phyloP scores from a whole-genome alignment of 2,329 filamentous ascomycete species.

The Botryotinia narcissicola region DNA sequence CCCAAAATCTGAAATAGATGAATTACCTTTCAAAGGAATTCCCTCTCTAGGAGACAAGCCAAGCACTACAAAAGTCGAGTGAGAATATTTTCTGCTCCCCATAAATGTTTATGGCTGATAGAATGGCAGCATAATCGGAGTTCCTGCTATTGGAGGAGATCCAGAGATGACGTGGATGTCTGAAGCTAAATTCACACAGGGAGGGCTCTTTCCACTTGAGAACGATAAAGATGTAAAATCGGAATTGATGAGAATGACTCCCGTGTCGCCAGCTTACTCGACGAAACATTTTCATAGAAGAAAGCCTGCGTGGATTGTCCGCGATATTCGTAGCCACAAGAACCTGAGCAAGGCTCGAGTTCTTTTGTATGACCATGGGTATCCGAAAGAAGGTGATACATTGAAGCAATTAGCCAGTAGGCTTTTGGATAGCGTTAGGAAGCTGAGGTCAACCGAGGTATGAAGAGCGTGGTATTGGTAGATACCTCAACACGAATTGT shows the following conservation, averaged over 20 bases:
- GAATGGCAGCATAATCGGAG: neutral
- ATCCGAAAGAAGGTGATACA: neutral
- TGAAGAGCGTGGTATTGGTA: neutral
- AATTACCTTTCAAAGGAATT: neutral
- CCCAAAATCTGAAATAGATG: neutral
- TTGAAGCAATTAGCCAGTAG: neutral
- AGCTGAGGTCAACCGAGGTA: neutral
- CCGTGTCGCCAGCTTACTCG: neutral
- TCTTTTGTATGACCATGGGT: slow-evolving; percentile 1
- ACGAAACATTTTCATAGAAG: neutral
- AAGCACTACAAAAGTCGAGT: neutral
- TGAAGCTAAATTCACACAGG: neutral
- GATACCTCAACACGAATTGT: neutral
- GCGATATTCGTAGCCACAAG: neutral
- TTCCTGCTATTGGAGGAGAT: neutral
- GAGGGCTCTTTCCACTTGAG: neutral
- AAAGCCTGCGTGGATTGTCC: neutral
- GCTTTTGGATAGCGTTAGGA: neutral
- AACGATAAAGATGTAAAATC: neutral
- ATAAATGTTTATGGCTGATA: neutral
- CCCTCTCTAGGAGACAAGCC: neutral
- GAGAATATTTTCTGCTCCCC: neutral
- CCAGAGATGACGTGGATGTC: neutral
- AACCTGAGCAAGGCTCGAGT: neutral
- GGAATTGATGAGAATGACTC: neutral